Base-by-base conservation (phyloP, 2,329 filamentous ascomycete species). In the Xylariales sp. region DNA sequence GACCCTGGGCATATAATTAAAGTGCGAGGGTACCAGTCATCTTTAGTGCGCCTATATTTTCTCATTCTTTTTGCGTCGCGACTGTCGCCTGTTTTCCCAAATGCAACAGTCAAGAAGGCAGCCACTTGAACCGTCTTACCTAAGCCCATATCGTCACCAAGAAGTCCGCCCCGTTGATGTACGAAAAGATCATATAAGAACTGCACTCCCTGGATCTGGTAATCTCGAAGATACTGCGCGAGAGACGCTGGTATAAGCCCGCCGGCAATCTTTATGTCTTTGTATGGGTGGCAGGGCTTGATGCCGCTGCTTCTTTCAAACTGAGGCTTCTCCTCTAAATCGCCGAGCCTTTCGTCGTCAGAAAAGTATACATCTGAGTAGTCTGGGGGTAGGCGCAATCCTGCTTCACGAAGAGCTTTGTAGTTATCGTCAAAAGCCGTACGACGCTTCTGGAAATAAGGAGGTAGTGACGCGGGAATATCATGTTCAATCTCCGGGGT, bases 91-190 rank as follows among this genome's bases (percentile, higher is more conserved):
- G 92, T 97, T 81, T 99, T 99, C 7, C 96, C 96, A 77, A 97
- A 99, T 0, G 94, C 94, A 0, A 90, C 93, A 0, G 93, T 93
- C 28, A 99, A 83, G 72, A 99, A 98, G 0, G 94, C 92, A 65
- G 94, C 96, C 32, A 99, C 93, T 79, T 99, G 96, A 2, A 99
- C 93, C 0, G 96, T 99, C 80, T 99, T 99, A 0, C 96, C 96
- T 39, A 99, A 81, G 23, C 96, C 96, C 96, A 99, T 99, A 75
- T 99, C 96, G 76, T 99, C 96, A 3, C 95, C 94, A 0, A 99
- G 85, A 28, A 99, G 92, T 1, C 92, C 93, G 0, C 96, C 96
- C 73, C 91, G 91, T 76, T 99, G 96, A 72, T 93, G 95, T 3
- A 97, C 91, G 76, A 98, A 98, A 28, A 93, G 86, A 67, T 93